phyloP scores from a whole-genome alignment of 306 rosid genomes.

The Malus asiatica region DNA sequence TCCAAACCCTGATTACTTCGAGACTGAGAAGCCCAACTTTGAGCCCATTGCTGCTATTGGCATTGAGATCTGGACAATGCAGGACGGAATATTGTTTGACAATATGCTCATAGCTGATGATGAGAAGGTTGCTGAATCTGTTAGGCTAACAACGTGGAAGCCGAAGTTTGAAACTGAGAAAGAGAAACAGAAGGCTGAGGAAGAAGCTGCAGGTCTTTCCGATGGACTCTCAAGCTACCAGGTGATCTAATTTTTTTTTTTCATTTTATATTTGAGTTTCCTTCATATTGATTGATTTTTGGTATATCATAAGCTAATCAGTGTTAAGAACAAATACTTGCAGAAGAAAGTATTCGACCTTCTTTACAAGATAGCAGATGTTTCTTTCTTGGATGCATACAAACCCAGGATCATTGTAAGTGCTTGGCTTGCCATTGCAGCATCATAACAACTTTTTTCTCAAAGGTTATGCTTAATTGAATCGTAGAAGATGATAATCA shows the following conservation, averaged over 20 bases:
- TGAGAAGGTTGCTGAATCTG: conserved; percentile 67
- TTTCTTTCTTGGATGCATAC: conserved; percentile 63
- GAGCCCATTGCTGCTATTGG: conserved; percentile 90
- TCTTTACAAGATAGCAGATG: conserved; percentile 66
- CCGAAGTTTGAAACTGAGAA: conserved; percentile 71
- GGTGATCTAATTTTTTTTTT: conserved; percentile 17
- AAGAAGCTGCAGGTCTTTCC: conserved; percentile 40
- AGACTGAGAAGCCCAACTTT: conserved; percentile 62
- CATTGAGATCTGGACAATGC: conserved; percentile 98
- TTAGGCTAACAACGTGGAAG: conserved; percentile 72
- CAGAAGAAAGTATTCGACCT: conserved; percentile 73
- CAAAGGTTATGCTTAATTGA: background rate
- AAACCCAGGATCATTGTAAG: conserved; percentile 58
- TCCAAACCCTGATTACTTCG: conserved; percentile 74
- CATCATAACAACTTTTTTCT: background rate
- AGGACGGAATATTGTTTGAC: conserved; percentile 84
- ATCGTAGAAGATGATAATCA: background rate
- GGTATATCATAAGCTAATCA: background rate
- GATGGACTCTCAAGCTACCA: conserved; percentile 54
- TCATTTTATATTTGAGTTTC: background rate
- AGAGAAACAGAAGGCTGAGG: conserved; percentile 71
- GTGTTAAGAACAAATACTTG: background rate
- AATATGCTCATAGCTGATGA: conserved; percentile 64
- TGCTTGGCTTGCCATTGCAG: background rate
- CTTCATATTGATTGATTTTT: background rate